Evolutionary conservation across 352 stramenopile genomes (phyloP), one percentile per base, ranked within the genome.

Genomic region (Saprolegnia diclina): DNA sequence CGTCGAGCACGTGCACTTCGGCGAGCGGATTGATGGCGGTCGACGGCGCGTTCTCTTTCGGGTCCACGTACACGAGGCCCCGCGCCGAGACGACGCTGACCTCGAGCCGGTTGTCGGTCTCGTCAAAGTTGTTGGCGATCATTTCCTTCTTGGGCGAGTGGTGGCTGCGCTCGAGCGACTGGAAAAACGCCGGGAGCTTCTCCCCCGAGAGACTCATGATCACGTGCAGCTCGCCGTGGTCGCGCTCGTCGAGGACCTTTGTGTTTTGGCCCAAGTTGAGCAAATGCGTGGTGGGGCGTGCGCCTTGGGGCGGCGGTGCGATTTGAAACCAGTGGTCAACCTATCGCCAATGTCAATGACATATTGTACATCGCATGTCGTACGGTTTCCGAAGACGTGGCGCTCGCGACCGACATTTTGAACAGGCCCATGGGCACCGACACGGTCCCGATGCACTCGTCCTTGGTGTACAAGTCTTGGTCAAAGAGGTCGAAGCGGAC

Each of bases 81-180:
- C 74, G 77, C 4, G 81, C 81, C 19, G 66, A 74, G 5, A 91
- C 21, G 13, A 91, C 74, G 7, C 75, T 80, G 10, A 91, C 74
- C 66, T 91, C 83, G 35, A 91, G 72, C 0, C 83, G 80, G 40
- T 90, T 88, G 64, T 91, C 83, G 1, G 79, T 83, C 65, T 91
- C 81, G 35, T 89, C 80, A 3, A 75, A 67, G 5, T 64, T 77
- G 5, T 29, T 37, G 19, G 63, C 29, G n/a, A 69, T 52, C 32
- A 61, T 29, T 21, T 69, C 42, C 26, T 61, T 57, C 22, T 52
- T 69, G n/a, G 63, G 63, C 13, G 42, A 61, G 21, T 52, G 21
- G 4, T 24, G 42, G 18, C 63, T 22, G 18, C 22, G 24, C 45
- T 69, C 63, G 26, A 69, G 52, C 18, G 22, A 82, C 52, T 80